These are phyloP conservation scores for Boletus rex-veris DNA, from an alignment of 768 basidiomycete genomes.

Conservation along the genomic window DNA sequence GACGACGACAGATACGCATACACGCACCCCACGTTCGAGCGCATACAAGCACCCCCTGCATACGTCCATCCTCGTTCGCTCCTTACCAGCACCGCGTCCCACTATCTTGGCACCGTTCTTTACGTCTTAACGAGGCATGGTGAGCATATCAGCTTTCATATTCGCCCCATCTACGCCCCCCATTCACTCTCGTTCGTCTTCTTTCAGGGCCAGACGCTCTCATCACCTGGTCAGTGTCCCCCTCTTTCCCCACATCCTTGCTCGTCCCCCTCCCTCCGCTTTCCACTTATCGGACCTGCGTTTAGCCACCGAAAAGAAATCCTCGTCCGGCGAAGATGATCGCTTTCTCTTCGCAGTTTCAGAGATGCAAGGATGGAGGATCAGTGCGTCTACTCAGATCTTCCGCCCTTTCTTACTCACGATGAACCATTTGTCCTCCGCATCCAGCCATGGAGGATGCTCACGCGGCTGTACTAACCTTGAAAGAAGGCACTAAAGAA, in stretches of 20 bases:
- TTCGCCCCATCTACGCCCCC: not conserved
- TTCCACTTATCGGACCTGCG: conserved; percentile 14
- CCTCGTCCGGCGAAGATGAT: conserved; percentile 67
- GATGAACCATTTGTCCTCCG: not conserved
- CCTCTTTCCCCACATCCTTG: not conserved
- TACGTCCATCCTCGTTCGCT: not conserved
- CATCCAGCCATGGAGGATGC: conserved; percentile 94
- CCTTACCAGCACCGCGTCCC: conserved; percentile 3
- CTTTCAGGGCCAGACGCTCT: conserved; percentile 80
- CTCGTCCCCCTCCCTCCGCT: not conserved
- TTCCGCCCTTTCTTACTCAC: not conserved
- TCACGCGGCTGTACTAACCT: conserved; percentile 69
- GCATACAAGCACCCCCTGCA: conserved; percentile 14
- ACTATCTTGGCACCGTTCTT: conserved; percentile 9
- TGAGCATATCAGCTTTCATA: conserved; percentile 12
- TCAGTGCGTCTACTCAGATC: conserved; percentile 61
- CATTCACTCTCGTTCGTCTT: conserved; percentile 1
- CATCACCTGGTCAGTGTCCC: conserved; percentile 60
- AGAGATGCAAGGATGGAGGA: conserved; percentile 99
- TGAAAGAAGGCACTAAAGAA: conserved; percentile 49
- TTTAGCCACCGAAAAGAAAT: conserved; percentile 78
- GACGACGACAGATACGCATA: conserved; percentile 13
- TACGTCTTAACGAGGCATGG: conserved; percentile 32
- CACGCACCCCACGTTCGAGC: not conserved
- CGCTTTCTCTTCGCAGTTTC: conserved; percentile 73